Evolutionary conservation across 129 eudicot genomes (phyloP).

Genomic region (Lactuca sativa): DNA sequence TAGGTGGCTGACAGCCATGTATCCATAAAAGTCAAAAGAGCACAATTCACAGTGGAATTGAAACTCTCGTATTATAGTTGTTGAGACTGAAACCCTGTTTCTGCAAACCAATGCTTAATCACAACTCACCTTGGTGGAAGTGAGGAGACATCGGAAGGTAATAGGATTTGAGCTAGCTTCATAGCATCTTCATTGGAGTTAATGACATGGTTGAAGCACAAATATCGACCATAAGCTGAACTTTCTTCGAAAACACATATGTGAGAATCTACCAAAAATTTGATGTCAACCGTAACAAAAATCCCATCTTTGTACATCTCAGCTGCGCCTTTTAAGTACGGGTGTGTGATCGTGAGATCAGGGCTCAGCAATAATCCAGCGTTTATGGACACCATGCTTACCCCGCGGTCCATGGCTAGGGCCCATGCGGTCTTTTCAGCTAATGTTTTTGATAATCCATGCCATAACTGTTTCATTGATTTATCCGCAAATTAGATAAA

Average conservation of each 20-base stretch:
- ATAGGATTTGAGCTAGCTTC: slow-evolving; percentile 56
- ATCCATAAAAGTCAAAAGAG: background rate
- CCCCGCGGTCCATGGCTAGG: slow-evolving; percentile 88
- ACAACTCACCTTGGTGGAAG: slow-evolving; percentile 52
- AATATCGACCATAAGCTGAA: slow-evolving; percentile 79
- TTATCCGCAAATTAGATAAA: background rate
- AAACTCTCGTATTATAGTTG: background rate
- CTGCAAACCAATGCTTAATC: too few species aligned
- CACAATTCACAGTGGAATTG: background rate
- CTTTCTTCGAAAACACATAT: slow-evolving; percentile 77
- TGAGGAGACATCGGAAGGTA: slow-evolving; percentile 51
- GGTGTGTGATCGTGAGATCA: slow-evolving; percentile 63
- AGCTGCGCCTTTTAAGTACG: slow-evolving; percentile 88
- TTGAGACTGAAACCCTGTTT: background rate
- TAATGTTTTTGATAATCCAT: slow-evolving; percentile 74
- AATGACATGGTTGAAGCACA: slow-evolving; percentile 77
- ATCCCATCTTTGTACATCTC: slow-evolving; percentile 90
- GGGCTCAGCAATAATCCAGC: slow-evolving; percentile 61
- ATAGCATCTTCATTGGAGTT: slow-evolving; percentile 58
- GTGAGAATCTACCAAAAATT: slow-evolving; percentile 77
- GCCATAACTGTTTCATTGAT: slow-evolving; percentile 64
- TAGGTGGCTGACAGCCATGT: too few species aligned
- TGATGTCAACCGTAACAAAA: slow-evolving; percentile 73
- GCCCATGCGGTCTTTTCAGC: slow-evolving; percentile 94
- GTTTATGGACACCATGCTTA: slow-evolving; percentile 83